phyloP scores from a whole-genome alignment of 2,329 filamentous ascomycete genomes.

The Verticillium klebahnii region DNA sequence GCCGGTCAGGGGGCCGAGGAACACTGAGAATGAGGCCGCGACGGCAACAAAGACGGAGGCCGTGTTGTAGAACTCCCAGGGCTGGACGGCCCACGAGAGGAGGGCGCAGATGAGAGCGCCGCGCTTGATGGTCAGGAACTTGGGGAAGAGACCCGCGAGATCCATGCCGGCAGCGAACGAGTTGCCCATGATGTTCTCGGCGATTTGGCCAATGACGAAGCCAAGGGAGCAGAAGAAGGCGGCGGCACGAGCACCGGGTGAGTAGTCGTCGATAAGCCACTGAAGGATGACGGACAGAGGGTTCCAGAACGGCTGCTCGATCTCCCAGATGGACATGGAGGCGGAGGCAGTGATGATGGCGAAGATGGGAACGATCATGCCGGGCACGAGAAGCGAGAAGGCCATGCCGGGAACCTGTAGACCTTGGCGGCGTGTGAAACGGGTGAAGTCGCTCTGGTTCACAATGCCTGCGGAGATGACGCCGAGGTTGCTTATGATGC shows the following conservation, averaged over 20 bases:
- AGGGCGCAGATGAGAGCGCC: constrained; percentile 19
- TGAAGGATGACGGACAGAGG: constrained; percentile 19
- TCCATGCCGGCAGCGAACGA: constrained; percentile 23
- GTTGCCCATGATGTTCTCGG: constrained; percentile 23
- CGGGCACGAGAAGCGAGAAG: constrained; percentile 20
- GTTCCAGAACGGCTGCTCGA: constrained; percentile 18
- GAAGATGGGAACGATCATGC: constrained; percentile 20
- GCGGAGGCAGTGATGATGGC: constrained; percentile 20
- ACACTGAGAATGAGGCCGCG: constrained; percentile 21
- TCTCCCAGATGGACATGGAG: constrained; percentile 20
- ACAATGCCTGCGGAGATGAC: constrained; percentile 21
- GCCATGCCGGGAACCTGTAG: constrained; percentile 19
- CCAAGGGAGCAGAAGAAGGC: constrained; percentile 21
- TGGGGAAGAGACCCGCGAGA: constrained; percentile 20
- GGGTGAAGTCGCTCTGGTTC: constrained; percentile 23
- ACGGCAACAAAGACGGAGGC: constrained; percentile 21
- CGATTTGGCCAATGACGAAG: constrained; percentile 22
- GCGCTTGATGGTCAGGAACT: constrained; percentile 21
- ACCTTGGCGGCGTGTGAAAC: constrained; percentile 17
- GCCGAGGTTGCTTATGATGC: constrained; percentile 23
- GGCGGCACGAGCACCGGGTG: constrained; percentile 17
- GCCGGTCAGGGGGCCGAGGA: constrained; percentile 22
- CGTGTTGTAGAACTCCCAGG: constrained; percentile 24
- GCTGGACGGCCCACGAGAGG: constrained; percentile 19
- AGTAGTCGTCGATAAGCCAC: constrained; percentile 22